phyloP scores from a whole-genome alignment of 2,329 filamentous ascomycete species.

The Paramyrothecium roridum region DNA sequence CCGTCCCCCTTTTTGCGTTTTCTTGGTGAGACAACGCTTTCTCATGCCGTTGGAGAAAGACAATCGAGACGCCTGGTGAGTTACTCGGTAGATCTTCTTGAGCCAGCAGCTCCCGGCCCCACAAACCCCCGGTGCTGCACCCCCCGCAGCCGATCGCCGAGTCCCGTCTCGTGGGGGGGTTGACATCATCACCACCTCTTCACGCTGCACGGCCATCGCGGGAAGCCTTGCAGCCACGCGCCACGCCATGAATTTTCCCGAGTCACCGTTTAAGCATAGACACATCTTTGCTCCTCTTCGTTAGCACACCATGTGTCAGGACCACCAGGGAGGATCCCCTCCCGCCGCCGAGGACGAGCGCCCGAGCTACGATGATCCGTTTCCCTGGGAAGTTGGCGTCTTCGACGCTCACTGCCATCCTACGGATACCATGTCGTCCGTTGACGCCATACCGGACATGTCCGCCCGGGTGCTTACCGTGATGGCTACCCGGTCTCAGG shows the following conservation, averaged over 20 bases:
- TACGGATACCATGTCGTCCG: conserved; percentile 68
- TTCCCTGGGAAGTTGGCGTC: conserved; percentile 69
- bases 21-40: too few species aligned
- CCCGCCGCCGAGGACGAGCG: not conserved
- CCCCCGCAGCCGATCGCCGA: not conserved
- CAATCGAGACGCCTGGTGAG: too few species aligned
- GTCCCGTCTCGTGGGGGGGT: not conserved
- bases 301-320: not conserved
- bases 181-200: not conserved
- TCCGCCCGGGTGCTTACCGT: conserved; percentile 63
- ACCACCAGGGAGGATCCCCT: not conserved
- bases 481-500: conserved; percentile 74
- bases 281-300: not conserved
- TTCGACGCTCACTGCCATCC: conserved; percentile 84
- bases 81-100: not conserved
- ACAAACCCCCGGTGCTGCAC: not conserved
- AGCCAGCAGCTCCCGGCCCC: not conserved
- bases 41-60: too few species aligned
- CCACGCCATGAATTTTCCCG: not conserved
- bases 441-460: conserved; percentile 61
- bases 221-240: not conserved
- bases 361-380: conserved; percentile 23
- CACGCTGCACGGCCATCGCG: not conserved
- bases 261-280: not conserved
- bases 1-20: too few species aligned